phyloP scores from a whole-genome alignment of 2,329 filamentous ascomycete genomes.

The Thermothelomyces thermophilus region DNA sequence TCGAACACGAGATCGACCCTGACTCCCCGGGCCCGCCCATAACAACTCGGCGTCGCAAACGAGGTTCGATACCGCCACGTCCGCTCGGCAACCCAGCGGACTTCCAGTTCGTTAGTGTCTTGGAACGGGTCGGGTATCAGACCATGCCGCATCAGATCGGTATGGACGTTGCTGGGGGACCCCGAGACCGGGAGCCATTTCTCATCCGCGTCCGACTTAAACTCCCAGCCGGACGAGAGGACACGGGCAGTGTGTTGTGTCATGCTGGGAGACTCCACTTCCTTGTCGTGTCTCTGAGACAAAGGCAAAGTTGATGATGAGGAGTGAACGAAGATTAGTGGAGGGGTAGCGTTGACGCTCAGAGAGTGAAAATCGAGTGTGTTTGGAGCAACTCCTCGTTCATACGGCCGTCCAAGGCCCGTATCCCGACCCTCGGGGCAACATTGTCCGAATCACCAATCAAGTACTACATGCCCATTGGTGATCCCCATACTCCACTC shows the following conservation, averaged over 20 bases:
- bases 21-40: conserved; percentile 21
- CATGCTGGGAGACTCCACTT: not conserved
- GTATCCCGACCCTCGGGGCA: not conserved
- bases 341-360: too few relatives aligned
- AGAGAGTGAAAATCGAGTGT: not conserved
- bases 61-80: conserved; percentile 50
- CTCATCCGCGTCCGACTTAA: conserved; percentile 11
- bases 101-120: conserved; percentile 54
- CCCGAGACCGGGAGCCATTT: conserved; percentile 17
- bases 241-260: not conserved
- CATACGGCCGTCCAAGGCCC: not conserved
- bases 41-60: conserved; percentile 30
- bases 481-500: not conserved
- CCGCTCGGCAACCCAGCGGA: conserved; percentile 57
- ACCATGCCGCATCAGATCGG: conserved; percentile 17
- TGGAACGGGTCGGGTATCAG: conserved; percentile 50
- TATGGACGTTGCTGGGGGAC: conserved; percentile 21
- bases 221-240: conserved; percentile 18
- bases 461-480: not conserved
- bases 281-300: not conserved
- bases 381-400: not conserved
- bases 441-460: conserved; percentile 1
- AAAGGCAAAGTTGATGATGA: not conserved
- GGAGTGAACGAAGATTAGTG: not conserved
- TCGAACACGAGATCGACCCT: conserved; percentile 51